phyloP scores from a whole-genome alignment of 2,329 filamentous ascomycete genomes.

The Stachybotrys echinatus region DNA sequence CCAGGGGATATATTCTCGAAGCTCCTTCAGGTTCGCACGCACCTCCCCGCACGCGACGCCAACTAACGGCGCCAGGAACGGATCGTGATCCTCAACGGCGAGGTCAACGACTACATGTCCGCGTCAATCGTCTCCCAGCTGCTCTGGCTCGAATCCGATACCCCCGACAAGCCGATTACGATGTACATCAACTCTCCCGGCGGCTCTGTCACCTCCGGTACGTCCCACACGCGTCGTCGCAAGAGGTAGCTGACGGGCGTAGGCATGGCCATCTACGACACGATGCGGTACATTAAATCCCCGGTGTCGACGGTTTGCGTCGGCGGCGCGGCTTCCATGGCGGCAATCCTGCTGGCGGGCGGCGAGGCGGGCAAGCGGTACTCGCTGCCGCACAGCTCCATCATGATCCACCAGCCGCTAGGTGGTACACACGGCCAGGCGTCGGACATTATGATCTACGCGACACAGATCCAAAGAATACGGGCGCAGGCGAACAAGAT shows the following conservation, averaged over 20 bases:
- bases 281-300: conserved; percentile 93
- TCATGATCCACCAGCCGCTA: conserved; percentile 96
- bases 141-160: conserved; percentile 96
- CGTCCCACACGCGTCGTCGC: conserved; percentile 2
- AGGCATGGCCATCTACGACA: conserved; percentile 90
- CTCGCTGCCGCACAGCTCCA: conserved; percentile 84
- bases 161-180: conserved; percentile 88
- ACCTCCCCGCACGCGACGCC: not conserved
- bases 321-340: conserved; percentile 94
- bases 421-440: conserved; percentile 64
- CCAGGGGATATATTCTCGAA: conserved; percentile 79
- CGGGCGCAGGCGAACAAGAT: conserved; percentile 85
- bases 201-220: conserved; percentile 74
- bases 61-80: conserved; percentile 58
- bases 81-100: conserved; percentile 88
- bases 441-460: conserved; percentile 90
- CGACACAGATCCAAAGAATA: conserved; percentile 89
- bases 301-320: conserved; percentile 94
- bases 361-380: conserved; percentile 81
- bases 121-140: conserved; percentile 95
- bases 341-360: conserved; percentile 79
- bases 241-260: not conserved
- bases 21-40: conserved; percentile 57
- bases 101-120: conserved; percentile 83
- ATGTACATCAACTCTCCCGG: conserved; percentile 98